phyloP scores from a whole-genome alignment of 306 rosid species.

The Coriaria nepalensis region DNA sequence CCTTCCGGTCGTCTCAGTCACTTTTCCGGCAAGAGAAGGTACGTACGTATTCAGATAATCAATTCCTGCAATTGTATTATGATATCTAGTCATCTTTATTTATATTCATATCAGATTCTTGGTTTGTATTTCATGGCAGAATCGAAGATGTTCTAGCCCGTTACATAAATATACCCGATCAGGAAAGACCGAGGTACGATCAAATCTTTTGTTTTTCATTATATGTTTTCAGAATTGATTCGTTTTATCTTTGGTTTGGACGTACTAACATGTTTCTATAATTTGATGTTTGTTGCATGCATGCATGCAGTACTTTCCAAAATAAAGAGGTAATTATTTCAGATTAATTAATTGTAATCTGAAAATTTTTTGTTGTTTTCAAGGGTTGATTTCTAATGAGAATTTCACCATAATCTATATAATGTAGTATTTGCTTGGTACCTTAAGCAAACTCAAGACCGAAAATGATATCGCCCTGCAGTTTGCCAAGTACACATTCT shows the following conservation, averaged over 20 bases:
- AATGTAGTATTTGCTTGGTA: slow-evolving; percentile 31
- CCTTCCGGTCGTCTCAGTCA: slow-evolving; percentile 41
- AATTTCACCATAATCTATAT: not conserved
- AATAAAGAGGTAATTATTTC: slow-evolving; percentile 51
- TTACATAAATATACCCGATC: slow-evolving; percentile 63
- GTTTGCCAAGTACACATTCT: slow-evolving; percentile 19
- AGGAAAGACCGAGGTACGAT: slow-evolving; percentile 66
- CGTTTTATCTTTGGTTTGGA: not conserved
- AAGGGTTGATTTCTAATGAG: not conserved
- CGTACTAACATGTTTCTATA: not conserved
- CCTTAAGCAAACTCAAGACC: slow-evolving; percentile 27
- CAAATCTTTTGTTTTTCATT: not conserved
- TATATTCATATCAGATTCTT: not conserved
- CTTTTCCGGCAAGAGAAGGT: slow-evolving; percentile 54
- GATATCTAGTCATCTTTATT: not conserved
- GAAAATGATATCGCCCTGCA: slow-evolving; percentile 41
- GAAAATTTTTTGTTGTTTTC: not conserved
- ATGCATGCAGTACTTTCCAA: slow-evolving; percentile 49
- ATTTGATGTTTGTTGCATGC: not conserved
- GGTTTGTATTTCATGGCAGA: slow-evolving; percentile 21
- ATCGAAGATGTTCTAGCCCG: slow-evolving; percentile 82
- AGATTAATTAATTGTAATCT: not conserved
- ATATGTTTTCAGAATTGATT: not conserved
- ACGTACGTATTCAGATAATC: not conserved
- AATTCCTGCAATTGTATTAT: not conserved